Conservation (phyloP, 164 flowering plant species). For the Aristolochia contorta region DNA sequence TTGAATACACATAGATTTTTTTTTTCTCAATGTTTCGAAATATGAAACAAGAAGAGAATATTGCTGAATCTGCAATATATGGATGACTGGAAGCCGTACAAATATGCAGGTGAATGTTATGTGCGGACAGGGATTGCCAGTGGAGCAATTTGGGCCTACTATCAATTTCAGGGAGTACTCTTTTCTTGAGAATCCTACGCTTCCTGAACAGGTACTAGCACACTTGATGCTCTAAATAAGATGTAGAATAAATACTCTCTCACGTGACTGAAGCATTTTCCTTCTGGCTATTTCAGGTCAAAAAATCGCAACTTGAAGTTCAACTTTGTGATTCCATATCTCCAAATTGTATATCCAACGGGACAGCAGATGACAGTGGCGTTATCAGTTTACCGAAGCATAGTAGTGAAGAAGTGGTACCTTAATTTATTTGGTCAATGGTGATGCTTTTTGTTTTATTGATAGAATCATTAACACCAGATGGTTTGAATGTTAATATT, state of each 20-base stretch:
- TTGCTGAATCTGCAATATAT: no score
- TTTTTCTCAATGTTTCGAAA: background rate
- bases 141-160: constrained; percentile 66
- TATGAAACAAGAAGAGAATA: no score
- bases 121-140: constrained; percentile 45
- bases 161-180: constrained; percentile 79
- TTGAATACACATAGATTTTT: no score
- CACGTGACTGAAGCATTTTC: background rate
- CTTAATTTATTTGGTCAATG: background rate
- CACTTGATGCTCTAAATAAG: background rate
- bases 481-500: no score
- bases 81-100: constrained; percentile 3
- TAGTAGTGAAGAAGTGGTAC: constrained; percentile 88
- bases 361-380: constrained; percentile 28
- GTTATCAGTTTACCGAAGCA: constrained; percentile 61
- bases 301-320: constrained; percentile 91
- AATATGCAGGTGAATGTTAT: constrained; percentile 65
- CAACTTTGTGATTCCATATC: constrained; percentile 73
- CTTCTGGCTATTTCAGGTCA: constrained; percentile 47
- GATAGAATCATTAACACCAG: background rate
- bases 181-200: constrained; percentile 62
- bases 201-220: constrained; percentile 52
- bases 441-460: background rate
- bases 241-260: constrained; percentile 1
- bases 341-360: constrained; percentile 44